Base-by-base conservation (phyloP, 495 filamentous ascomycete species). In the Aspergillus nidulans region DNA sequence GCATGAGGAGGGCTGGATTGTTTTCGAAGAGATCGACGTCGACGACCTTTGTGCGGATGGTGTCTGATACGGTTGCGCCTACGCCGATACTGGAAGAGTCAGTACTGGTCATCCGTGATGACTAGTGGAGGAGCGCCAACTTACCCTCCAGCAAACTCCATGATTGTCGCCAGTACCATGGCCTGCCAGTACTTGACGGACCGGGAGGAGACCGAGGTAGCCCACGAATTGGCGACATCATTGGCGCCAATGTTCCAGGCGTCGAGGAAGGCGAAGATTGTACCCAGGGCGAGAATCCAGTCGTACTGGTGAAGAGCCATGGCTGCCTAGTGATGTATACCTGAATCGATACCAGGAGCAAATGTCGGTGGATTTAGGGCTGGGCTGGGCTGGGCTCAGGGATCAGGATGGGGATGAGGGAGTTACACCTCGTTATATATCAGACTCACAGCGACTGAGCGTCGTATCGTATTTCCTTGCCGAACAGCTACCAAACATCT, bases 191-290 rank as follows among this genome's bases (percentile, higher is more conserved):
- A 58, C 26, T 46, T 61, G 42, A 61, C 2, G 7, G 59, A 61
- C 1, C 59, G 59, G 40, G 59, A 61, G 30, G 59, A 61, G n/a
- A 61, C 47, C 10, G 59, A 61, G 1, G 59, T 61, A 2, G 59
- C 59, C 51, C 51, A 61, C 5, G 59, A 61, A 47, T 61, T 61
- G 55, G 59, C 59, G 19, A 55, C 55, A 61, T 61, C 59, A 34
- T 61, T 61, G 55, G 59, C 59, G 24, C 59, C 59, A 10, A 61
- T 61, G 43, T 61, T 61, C 59, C 59, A 61, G 0, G 59, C 59
- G 34, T 61, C 59, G 0, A 61, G 59, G 36, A 61, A 61, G 8
- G 59, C 54, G 50, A 61, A 61, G 24, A 61, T 61, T 25, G 59
- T 61, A 26, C 59, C 59, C 12, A 61, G 23, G 30, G 59, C 59